phyloP scores from a whole-genome alignment of 352 stramenopile genomes.

The Ophiocytium majus region DNA sequence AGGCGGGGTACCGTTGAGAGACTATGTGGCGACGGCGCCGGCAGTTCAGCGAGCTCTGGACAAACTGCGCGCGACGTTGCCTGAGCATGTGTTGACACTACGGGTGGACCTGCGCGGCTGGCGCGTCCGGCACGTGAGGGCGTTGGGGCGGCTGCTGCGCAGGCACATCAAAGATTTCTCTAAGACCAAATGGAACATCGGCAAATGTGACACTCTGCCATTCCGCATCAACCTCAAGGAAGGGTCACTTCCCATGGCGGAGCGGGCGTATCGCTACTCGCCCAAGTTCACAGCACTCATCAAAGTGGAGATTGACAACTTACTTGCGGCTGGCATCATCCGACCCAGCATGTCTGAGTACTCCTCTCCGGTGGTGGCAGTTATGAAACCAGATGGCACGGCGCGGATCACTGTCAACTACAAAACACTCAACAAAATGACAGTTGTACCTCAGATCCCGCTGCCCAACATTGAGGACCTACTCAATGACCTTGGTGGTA shows the following conservation, averaged over 20 bases:
- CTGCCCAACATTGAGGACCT: background rate
- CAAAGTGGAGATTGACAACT: background rate
- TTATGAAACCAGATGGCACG: background rate
- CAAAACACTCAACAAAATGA: background rate
- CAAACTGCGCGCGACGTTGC: no score
- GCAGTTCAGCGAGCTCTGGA: no score
- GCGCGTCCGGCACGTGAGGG: no score
- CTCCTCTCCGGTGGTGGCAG: background rate
- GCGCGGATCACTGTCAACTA: constrained; percentile 16
- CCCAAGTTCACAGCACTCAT: background rate
- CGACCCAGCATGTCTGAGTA: background rate
- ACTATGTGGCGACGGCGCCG: no score
- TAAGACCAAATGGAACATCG: background rate
- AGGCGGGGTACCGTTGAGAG: no score
- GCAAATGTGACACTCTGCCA: background rate
- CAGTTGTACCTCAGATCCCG: background rate
- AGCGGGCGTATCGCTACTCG: background rate
- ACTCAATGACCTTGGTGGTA: background rate
- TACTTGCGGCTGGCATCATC: constrained; percentile 10
- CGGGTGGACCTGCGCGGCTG: no score
- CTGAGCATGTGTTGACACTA: no score
- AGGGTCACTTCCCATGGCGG: background rate
- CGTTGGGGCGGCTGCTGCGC: no score
- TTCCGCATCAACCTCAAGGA: background rate
- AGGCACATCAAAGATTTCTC: no score